Evolutionary conservation across 345 rosid species (phyloP).

Genomic region (Viola odorata): DNA sequence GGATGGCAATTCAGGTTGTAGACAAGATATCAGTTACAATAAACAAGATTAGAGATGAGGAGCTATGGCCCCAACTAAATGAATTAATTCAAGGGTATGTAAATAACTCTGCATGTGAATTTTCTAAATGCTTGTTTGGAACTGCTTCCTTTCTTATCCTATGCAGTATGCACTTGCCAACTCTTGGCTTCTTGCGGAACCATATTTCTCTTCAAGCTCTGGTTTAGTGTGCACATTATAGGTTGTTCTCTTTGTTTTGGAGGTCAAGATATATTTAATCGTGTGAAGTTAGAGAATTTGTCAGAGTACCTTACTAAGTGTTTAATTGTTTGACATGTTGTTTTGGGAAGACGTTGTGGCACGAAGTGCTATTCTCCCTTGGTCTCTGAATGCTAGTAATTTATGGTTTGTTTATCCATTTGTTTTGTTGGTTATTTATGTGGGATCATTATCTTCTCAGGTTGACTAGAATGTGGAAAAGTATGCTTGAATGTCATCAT

Average conservation of each 20-base stretch:
- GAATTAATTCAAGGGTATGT: slow-evolving; percentile 86
- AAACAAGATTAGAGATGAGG: slow-evolving; percentile 92
- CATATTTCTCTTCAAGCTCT: too few species aligned
- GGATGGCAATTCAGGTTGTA: slow-evolving; percentile 82
- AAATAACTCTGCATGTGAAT: neutral
- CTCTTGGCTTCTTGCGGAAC: neutral
- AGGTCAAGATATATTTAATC: neutral
- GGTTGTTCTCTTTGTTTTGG: neutral
- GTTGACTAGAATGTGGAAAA: slow-evolving; percentile 89
- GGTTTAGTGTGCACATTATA: too few species aligned
- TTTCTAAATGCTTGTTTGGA: slow-evolving; percentile 3
- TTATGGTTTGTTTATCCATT: neutral
- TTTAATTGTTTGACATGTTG: too few species aligned
- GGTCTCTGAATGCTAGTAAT: too few species aligned
- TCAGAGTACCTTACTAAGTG: too few species aligned
- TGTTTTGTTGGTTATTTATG: slow-evolving; percentile 10
- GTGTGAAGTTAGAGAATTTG: too few species aligned
- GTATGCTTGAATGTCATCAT: slow-evolving; percentile 85
- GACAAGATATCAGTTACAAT: slow-evolving; percentile 77
- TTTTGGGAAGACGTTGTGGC: too few species aligned
- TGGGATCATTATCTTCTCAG: slow-evolving; percentile 32
- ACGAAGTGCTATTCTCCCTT: too few species aligned
- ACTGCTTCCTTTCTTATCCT: neutral
- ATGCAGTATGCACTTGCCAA: neutral
- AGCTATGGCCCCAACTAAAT: slow-evolving; percentile 84